phyloP scores from a whole-genome alignment of 352 stramenopile genomes.

The Globisporangium mamillatum region DNA sequence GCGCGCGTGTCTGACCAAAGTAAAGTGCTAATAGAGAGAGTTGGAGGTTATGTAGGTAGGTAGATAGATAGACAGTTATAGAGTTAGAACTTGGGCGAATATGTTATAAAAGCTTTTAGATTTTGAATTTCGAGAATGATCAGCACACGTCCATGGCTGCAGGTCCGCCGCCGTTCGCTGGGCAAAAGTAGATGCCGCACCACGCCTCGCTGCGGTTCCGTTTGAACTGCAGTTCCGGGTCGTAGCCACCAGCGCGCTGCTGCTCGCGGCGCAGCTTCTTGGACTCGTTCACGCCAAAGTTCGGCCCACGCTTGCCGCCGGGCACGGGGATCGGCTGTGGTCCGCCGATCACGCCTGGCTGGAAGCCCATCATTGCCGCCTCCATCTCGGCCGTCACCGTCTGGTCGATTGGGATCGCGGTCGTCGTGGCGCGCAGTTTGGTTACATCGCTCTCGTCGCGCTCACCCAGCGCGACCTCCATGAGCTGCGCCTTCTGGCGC shows the following conservation, averaged over 20 bases:
- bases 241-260: constrained; percentile 77
- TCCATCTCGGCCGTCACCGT: constrained; percentile 87
- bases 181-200: constrained; percentile 71
- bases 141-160: constrained; percentile 57
- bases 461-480: constrained; percentile 83
- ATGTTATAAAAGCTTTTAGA: not conserved
- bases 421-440: constrained; percentile 73
- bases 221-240: constrained; percentile 74
- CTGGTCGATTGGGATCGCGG: constrained; percentile 82
- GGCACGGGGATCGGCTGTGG: constrained; percentile 75
- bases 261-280: constrained; percentile 79
- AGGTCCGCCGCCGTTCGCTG: constrained; percentile 32
- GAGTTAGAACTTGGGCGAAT: constrained; percentile 1
- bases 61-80: not conserved
- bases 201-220: constrained; percentile 79
- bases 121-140: not conserved
- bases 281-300: constrained; percentile 74
- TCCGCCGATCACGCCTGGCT: constrained; percentile 66
- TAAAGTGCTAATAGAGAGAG: not conserved
- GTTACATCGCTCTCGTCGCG: constrained; percentile 76
- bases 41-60: not conserved
- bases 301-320: constrained; percentile 74
- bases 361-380: constrained; percentile 86
- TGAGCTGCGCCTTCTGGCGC: constrained; percentile 80
- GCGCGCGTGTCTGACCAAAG: constrained; percentile 6